phyloP scores from a whole-genome alignment of 228 moss, liverwort and hornwort species.

The Sphagnum fallax region DNA sequence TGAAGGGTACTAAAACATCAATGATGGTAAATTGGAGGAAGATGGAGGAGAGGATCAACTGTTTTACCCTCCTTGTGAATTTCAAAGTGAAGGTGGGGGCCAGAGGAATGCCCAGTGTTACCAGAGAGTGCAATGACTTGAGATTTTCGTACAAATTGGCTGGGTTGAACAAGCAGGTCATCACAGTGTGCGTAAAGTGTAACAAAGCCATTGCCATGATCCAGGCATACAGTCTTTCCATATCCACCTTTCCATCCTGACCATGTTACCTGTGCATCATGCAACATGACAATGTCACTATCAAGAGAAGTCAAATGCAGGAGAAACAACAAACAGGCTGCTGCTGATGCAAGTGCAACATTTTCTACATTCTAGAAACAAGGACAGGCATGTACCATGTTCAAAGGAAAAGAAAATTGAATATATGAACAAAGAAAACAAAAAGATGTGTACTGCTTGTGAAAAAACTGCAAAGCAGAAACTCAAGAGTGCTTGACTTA shows the following conservation, averaged over 20 bases:
- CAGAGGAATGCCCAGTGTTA: conserved; percentile 36
- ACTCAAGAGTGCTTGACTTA: not conserved
- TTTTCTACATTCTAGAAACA: too few species aligned
- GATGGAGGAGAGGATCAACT: conserved; percentile 27
- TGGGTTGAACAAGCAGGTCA: conserved; percentile 22
- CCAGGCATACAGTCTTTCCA: conserved; percentile 38
- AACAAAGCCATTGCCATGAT: conserved; percentile 33
- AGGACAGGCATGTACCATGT: too few species aligned
- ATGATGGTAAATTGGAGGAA: conserved; percentile 19
- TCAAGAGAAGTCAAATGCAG: too few species aligned
- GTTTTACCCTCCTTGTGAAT: conserved; percentile 35
- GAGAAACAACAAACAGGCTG: too few species aligned
- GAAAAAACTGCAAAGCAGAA: not conserved
- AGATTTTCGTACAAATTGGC: conserved; percentile 32
- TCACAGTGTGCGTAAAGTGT: conserved; percentile 40
- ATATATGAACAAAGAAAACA: too few species aligned
- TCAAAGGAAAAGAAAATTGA: too few species aligned
- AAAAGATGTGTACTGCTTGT: not conserved
- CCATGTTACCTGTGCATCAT: conserved; percentile 19
- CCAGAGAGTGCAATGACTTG: conserved; percentile 34
- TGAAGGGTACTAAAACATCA: too few species aligned
- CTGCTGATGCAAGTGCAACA: too few species aligned
- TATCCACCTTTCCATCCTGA: conserved; percentile 45
- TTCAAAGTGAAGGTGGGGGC: conserved; percentile 41
- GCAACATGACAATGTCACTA: too few species aligned